phyloP scores from a whole-genome alignment of 2,329 filamentous ascomycete genomes.

The Colletotrichum trifolii region DNA sequence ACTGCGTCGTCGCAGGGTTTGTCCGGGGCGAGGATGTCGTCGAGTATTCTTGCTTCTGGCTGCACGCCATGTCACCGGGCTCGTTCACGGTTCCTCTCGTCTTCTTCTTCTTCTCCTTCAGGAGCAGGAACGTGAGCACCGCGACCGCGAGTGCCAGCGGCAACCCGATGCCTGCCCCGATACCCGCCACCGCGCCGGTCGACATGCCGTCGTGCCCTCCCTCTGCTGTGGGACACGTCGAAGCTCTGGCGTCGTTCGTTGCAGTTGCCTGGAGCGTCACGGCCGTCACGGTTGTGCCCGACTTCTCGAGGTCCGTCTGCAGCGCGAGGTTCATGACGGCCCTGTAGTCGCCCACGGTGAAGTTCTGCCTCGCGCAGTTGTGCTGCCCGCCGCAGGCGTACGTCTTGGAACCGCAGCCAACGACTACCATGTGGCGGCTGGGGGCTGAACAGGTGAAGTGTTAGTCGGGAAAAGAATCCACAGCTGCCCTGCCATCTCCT shows the following conservation, averaged over 20 bases:
- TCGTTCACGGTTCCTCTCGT: neutral
- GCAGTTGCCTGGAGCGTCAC: neutral
- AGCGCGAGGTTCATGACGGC: slow-evolving; percentile 28
- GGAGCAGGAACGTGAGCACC: slow-evolving; percentile 21
- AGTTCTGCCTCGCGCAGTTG: slow-evolving; percentile 25
- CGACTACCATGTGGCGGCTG: neutral
- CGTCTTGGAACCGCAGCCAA: slow-evolving; percentile 1
- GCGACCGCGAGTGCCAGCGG: slow-evolving; percentile 24
- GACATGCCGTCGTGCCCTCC: slow-evolving; percentile 15
- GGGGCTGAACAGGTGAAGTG: neutral
- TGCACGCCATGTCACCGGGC: neutral
- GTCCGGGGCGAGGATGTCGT: slow-evolving; percentile 1
- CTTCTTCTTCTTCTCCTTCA: slow-evolving; percentile 34
- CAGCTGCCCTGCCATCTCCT: neutral
- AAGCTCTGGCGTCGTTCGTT: neutral
- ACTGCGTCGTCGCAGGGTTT: slow-evolving; percentile 5
- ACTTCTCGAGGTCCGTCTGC: slow-evolving; percentile 2
- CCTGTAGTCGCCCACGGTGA: slow-evolving; percentile 13
- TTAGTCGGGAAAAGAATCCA: neutral
- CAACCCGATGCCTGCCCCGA: slow-evolving; percentile 27
- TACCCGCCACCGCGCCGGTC: slow-evolving; percentile 23
- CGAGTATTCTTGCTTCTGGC: slow-evolving; percentile 6
- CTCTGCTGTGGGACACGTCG: slow-evolving; percentile 3
- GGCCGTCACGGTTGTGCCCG: neutral
- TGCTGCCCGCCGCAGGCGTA: slow-evolving; percentile 19